A percentile compares a stretch with the other conserved stretches of the same genome.
Conservation (phyloP, 352 stramenopile species). For the Peronospora destructor region DNA sequence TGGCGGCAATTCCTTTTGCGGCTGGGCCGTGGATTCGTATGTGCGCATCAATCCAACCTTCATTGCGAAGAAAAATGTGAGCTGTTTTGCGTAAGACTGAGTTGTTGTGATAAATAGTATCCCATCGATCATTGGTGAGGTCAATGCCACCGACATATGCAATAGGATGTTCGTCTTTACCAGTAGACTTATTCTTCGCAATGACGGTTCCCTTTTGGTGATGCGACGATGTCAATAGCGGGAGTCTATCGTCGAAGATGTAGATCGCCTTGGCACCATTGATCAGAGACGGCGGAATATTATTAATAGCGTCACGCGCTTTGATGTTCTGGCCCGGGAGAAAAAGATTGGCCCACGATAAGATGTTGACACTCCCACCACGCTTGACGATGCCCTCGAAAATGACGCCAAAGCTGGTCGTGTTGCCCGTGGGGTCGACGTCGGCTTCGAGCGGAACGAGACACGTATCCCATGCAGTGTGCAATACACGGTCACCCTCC, state of each 20-base stretch:
- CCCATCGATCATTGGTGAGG: conserved; percentile 46
- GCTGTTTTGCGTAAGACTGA: conserved; percentile 25
- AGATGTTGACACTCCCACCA: conserved; percentile 28
- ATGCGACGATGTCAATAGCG: conserved; percentile 27
- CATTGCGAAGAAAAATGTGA: conserved; percentile 24
- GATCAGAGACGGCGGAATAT: conserved; percentile 7
- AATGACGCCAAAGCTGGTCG: conserved; percentile 24
- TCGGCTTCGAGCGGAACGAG: conserved; percentile 34
- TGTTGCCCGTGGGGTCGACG: conserved; percentile 8
- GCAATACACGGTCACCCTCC: conserved; percentile 20
- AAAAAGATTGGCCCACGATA: conserved; percentile 36
- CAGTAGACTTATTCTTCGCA: conserved; percentile 3
- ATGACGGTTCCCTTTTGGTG: conserved; percentile 50
- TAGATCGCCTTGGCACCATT: conserved; percentile 21
- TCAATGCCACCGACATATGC: conserved; percentile 54
- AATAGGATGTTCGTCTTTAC: conserved; percentile 15
- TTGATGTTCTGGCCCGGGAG: conserved; percentile 22
- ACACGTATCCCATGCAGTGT: conserved; percentile 28
- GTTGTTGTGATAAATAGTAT: conserved; percentile 44
- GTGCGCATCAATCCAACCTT: conserved; percentile 51
- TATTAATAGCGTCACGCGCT: conserved; percentile 39
- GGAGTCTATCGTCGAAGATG: conserved; percentile 45
- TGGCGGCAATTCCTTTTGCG: conserved; percentile 38
- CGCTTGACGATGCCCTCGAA: conserved; percentile 23
- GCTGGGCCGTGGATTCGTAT: conserved; percentile 42